Conservation (phyloP, 2,329 filamentous ascomycete species). For the Fusarium sp. region DNA sequence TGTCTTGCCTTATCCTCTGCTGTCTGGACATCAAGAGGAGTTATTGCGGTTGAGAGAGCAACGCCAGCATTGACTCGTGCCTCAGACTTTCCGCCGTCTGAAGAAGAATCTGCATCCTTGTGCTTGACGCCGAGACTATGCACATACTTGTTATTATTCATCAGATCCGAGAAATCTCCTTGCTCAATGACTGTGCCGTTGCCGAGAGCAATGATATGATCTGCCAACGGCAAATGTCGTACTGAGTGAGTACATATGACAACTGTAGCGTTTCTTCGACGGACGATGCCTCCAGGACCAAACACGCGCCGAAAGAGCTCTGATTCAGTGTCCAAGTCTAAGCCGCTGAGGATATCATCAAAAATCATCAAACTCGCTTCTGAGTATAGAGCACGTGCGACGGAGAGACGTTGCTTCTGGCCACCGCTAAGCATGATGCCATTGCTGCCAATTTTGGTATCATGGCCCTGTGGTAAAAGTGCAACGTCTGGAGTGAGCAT, state of each 20-base stretch:
- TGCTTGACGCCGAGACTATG: conserved; percentile 53
- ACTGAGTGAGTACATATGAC: conserved; percentile 56
- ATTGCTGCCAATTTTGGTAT: conserved; percentile 56
- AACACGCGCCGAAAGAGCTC: conserved; percentile 60
- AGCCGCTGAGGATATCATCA: conserved; percentile 60
- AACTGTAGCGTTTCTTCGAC: conserved; percentile 54
- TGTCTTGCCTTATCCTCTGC: conserved; percentile 47
- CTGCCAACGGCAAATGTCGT: conserved; percentile 52
- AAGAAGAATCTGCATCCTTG: conserved; percentile 7
- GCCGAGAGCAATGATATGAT: conserved; percentile 63
- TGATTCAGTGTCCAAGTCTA: conserved; percentile 60
- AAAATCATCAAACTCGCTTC: conserved; percentile 56
- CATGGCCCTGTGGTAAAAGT: conserved; percentile 52
- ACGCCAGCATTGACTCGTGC: neutral
- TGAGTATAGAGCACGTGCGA: conserved; percentile 62
- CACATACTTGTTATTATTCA: conserved; percentile 54
- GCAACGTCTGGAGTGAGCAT: conserved; percentile 51
- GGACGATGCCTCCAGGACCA: conserved; percentile 56
- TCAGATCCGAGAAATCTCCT: conserved; percentile 46
- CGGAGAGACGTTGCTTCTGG: conserved; percentile 53
- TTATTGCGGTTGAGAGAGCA: neutral
- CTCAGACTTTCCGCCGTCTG: neutral
- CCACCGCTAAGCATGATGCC: conserved; percentile 60
- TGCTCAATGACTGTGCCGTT: conserved; percentile 59
- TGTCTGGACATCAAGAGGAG: neutral